Percentiles rank a stretch among this genome's conserved stretches.
phyloP scores from a whole-genome alignment of 2,329 filamentous ascomycete genomes.

The Fusarium siculi region DNA sequence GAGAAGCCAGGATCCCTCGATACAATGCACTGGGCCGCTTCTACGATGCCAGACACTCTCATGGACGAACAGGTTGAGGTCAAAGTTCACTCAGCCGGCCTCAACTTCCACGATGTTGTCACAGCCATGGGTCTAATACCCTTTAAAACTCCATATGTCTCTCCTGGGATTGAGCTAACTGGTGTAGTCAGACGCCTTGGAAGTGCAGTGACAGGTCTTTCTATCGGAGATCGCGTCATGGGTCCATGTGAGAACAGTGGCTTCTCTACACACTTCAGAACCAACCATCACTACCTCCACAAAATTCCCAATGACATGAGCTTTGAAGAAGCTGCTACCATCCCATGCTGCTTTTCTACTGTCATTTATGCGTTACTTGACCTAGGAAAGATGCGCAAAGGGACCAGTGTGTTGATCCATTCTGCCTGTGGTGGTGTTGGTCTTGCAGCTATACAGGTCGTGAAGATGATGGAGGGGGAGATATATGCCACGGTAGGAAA shows the following conservation, averaged over 20 bases:
- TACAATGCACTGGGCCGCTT: background rate
- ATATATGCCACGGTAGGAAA: constrained; percentile 36
- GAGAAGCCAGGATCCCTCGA: constrained; percentile 2
- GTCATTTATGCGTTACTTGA: constrained; percentile 38
- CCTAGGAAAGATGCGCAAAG: constrained; percentile 44
- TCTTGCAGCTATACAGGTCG: constrained; percentile 46
- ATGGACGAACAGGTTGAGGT: background rate
- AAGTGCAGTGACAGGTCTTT: background rate
- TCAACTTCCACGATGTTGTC: constrained; percentile 20
- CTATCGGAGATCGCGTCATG: constrained; percentile 41
- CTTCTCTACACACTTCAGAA: constrained; percentile 13
- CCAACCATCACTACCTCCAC: constrained; percentile 4
- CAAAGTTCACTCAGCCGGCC: background rate
- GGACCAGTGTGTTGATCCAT: constrained; percentile 50
- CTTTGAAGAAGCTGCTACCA: constrained; percentile 48
- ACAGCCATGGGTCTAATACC: constrained; percentile 10
- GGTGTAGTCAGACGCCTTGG: constrained; percentile 4
- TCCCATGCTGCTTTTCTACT: constrained; percentile 49
- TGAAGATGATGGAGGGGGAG: constrained; percentile 40
- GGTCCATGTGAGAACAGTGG: background rate
- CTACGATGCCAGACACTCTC: background rate
- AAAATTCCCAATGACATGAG: constrained; percentile 50
- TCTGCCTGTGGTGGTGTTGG: constrained; percentile 47
- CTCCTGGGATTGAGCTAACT: background rate
- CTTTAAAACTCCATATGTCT: background rate